Percentiles rank a stretch among this genome's conserved stretches.
These are phyloP conservation scores for Odontarrhena argentea DNA, from an alignment of 345 rosid genomes.

Conservation along the genomic window DNA sequence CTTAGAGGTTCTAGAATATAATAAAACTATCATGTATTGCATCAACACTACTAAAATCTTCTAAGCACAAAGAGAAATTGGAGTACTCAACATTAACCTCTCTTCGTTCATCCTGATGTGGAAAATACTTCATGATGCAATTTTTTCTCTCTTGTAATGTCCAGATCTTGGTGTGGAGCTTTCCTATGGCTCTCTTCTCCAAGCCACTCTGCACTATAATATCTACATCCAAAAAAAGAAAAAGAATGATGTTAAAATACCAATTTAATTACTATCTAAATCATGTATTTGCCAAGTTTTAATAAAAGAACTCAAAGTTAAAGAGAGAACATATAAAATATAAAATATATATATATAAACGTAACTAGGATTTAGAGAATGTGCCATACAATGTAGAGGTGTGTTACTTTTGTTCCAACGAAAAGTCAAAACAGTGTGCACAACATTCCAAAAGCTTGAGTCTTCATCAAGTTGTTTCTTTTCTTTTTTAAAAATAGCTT, in stretches of 20 bases:
- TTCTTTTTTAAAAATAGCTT: background rate
- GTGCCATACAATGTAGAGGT: background rate
- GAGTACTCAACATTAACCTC: background rate
- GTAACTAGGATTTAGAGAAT: background rate
- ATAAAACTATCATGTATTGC: background rate
- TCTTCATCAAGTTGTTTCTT: background rate
- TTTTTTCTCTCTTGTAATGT: background rate
- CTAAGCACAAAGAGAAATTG: background rate
- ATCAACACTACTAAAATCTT: slow-evolving; percentile 8
- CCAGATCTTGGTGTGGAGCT: slow-evolving; percentile 15
- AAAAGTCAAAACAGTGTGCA: background rate
- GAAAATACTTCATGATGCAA: slow-evolving; percentile 8
- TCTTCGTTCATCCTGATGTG: background rate
- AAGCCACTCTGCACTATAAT: slow-evolving; percentile 10
- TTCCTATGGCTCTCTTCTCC: background rate
- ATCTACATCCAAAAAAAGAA: background rate
- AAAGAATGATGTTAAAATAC: background rate
- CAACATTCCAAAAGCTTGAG: background rate
- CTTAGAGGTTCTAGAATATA: background rate
- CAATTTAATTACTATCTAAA: too few relatives aligned
- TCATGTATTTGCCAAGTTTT: too few relatives aligned
- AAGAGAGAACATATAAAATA: too few relatives aligned
- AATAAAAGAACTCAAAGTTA: too few relatives aligned
- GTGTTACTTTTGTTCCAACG: background rate
- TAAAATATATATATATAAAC: background rate